These are phyloP conservation scores for Cadophora gregata DNA, from an alignment of 2,329 filamentous ascomycete species.

Conservation along the genomic window DNA sequence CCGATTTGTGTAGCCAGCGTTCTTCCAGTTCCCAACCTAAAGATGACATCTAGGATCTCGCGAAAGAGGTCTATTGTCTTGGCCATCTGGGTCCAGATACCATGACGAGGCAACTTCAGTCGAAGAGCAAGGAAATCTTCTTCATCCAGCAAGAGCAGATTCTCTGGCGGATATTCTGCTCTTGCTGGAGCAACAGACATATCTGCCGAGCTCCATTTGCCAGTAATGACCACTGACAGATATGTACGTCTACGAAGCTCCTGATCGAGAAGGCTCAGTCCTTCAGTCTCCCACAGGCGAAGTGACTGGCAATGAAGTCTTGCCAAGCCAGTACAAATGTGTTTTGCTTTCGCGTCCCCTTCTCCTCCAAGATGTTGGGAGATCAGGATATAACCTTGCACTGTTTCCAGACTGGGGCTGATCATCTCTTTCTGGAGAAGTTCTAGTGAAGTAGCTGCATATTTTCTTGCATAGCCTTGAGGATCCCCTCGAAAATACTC, in stretches of 20 bases:
- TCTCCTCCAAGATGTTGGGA: slow-evolving; percentile 29
- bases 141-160: slow-evolving; percentile 26
- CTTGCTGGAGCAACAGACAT: slow-evolving; percentile 24
- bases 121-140: slow-evolving; percentile 26
- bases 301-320: slow-evolving; percentile 28
- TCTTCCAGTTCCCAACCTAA: slow-evolving; percentile 4
- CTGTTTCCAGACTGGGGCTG: slow-evolving; percentile 21
- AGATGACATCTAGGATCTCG: slow-evolving; percentile 24
- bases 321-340: slow-evolving; percentile 31
- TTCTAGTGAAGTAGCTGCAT: slow-evolving; percentile 21
- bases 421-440: slow-evolving; percentile 27
- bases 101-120: slow-evolving; percentile 8
- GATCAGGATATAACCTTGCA: slow-evolving; percentile 28
- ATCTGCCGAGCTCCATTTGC: slow-evolving; percentile 32
- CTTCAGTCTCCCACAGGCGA: slow-evolving; percentile 26
- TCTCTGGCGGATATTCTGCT: slow-evolving; percentile 17
- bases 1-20: slow-evolving; percentile 13
- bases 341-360: slow-evolving; percentile 29
- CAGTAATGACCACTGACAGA: slow-evolving; percentile 29
- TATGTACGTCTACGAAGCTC: slow-evolving; percentile 28
- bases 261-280: slow-evolving; percentile 20
- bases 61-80: slow-evolving; percentile 30
- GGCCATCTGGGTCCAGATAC: slow-evolving; percentile 34
- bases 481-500: slow-evolving; percentile 17
- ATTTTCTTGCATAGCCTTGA: slow-evolving; percentile 17